Base-by-base conservation (phyloP, 345 rosid species). In the Geranium brycei region DNA sequence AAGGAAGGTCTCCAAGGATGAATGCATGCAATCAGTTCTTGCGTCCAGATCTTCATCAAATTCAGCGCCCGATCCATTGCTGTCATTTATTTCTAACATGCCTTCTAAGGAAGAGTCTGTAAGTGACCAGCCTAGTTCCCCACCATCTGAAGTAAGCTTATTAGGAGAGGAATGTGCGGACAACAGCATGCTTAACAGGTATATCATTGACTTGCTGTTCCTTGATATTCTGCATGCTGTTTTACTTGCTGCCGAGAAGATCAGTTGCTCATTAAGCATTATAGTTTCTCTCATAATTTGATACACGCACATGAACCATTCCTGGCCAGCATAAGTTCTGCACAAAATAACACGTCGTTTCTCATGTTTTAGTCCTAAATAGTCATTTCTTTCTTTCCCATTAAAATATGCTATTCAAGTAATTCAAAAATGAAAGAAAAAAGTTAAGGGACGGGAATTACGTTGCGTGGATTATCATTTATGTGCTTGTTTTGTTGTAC, bases 81-180 rank as follows among this genome's bases (percentile, higher is more conserved):
- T 85, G 66, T 85, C 91, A 32, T 88, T 85, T 67, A 72, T 85
- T 66, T 78, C 68, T 73, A 78, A 76, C 63, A 68, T 65, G 23
- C 64, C 79, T 1, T 57, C 75, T 31, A 66, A 72, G 62, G 75
- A 78, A 60, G 75, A 63, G 64, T 59, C 69, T 59, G 79, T 74
- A 70, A 77, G 70, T 65, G 32, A 40, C 57, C 66, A 67, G 66
- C 64, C 85, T 59, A 66, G 35, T 73, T 64, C n/a, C n/a, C n/a
- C 62, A 17, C 72, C 76, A 63, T 59, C 63, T 35, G 65, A 65
- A 64, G 62, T 60, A 66, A 66, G 19, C 58, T 32, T 32, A 32
- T 32, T 6, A 57, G 76, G 65, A 69, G 82, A 75, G 61, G 75
- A 73, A 64, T 71, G 66, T 69, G 65, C 60, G 40, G 58, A 66